Percentiles rank a stretch among this genome's conserved stretches.
Conservation (phyloP, 164 flowering plant species). For the Vitis rupestris region DNA sequence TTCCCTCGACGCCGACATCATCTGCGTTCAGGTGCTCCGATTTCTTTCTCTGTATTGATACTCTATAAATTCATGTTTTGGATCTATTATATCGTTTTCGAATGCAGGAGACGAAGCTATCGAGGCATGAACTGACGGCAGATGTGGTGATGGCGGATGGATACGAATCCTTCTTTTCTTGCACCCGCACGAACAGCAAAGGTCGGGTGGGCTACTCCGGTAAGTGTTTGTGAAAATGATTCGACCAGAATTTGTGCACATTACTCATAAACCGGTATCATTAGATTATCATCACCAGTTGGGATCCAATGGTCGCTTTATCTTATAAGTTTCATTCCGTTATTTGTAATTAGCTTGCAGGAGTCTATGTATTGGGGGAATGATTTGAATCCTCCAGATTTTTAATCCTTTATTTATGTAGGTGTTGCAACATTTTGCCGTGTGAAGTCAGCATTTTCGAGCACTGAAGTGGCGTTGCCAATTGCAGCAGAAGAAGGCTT, state of each 20-base stretch:
- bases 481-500: slow-evolving; percentile 91
- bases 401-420: slow-evolving; percentile 16
- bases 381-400: neutral
- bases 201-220: slow-evolving; percentile 92
- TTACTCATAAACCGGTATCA: too few species aligned
- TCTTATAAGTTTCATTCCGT: neutral
- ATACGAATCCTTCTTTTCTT: slow-evolving; percentile 91
- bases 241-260: neutral
- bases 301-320: neutral
- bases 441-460: slow-evolving; percentile 83
- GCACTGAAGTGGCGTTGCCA: slow-evolving; percentile 81
- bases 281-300: too few species aligned
- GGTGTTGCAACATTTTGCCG: slow-evolving; percentile 99
- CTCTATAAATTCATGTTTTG: neutral
- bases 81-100: neutral
- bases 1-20: slow-evolving; percentile 81
- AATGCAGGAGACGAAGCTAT: slow-evolving; percentile 77
- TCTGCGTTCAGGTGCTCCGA: slow-evolving; percentile 78
- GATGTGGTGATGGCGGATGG: slow-evolving; percentile 88
- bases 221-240: slow-evolving; percentile 29
- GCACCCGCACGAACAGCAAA: slow-evolving; percentile 69
- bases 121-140: slow-evolving; percentile 80
- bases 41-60: neutral
- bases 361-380: neutral
- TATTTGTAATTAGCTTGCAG: neutral